These are phyloP conservation scores for Ceratocystis smalleyi DNA, from an alignment of 2,329 filamentous ascomycete genomes.

Conservation along the genomic window DNA sequence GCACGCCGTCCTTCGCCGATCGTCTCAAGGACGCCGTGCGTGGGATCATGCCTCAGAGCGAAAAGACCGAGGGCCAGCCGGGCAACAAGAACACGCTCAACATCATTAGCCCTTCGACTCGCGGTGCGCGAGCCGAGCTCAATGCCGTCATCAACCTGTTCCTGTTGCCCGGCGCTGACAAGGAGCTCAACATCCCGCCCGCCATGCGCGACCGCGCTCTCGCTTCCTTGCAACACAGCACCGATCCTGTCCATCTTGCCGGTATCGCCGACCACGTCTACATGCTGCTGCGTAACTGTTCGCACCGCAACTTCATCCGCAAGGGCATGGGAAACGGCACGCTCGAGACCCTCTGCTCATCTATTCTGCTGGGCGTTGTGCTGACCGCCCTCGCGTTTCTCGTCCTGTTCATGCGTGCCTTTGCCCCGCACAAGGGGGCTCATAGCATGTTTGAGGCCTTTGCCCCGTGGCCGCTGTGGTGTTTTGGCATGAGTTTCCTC, in stretches of 20 bases:
- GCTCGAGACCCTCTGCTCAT: constrained; percentile 34
- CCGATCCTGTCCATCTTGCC: constrained; percentile 27
- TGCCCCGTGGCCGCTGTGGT: constrained; percentile 32
- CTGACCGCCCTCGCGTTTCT: constrained; percentile 28
- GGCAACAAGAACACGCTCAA: constrained; percentile 16
- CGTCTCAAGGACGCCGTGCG: constrained; percentile 20
- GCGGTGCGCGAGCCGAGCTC: constrained; percentile 23
- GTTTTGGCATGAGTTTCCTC: constrained; percentile 29
- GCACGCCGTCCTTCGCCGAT: constrained; percentile 16
- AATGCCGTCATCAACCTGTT: constrained; percentile 29
- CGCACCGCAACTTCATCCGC: constrained; percentile 35
- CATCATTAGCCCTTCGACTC: constrained; percentile 13
- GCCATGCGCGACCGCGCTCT: constrained; percentile 28
- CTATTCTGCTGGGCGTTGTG: constrained; percentile 30
- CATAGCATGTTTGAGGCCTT: constrained; percentile 30
- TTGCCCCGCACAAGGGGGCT: constrained; percentile 26
- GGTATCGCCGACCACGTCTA: constrained; percentile 34
- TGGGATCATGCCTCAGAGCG: constrained; percentile 16
- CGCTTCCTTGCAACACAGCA: constrained; percentile 24
- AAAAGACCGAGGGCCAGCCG: constrained; percentile 9
- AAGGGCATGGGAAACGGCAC: constrained; percentile 39
- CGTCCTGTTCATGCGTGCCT: constrained; percentile 27
- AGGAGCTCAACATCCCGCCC: constrained; percentile 34
- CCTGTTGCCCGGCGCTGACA: constrained; percentile 28
- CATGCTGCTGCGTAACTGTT: constrained; percentile 32